A percentile compares a stretch with the other conserved stretches of the same genome.
These are phyloP conservation scores for Marchantia polymorpha DNA, from an alignment of 225 moss, liverwort and hornwort species.

Conservation along the genomic window DNA sequence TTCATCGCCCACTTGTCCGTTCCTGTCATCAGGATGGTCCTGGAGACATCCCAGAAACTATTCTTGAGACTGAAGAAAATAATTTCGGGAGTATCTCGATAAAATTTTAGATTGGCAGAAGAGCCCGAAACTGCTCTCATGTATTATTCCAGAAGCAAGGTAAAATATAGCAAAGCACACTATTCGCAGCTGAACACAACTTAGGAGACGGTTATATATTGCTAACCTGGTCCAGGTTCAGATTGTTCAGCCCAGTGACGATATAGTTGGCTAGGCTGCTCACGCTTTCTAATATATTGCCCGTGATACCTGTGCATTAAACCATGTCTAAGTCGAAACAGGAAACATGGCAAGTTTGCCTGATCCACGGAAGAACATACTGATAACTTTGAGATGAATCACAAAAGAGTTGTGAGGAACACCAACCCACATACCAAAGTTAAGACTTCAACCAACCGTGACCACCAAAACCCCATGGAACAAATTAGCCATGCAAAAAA, in stretches of 20 bases:
- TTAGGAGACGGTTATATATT: not conserved
- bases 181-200: not conserved
- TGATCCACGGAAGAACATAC: too few species aligned
- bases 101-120: not conserved
- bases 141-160: not conserved
- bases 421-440: too few species aligned
- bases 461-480: too few species aligned
- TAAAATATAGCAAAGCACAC: not conserved
- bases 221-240: slow-evolving; percentile 5
- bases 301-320: slow-evolving; percentile 3
- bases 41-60: not conserved
- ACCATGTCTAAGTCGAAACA: too few species aligned
- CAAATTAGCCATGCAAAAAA: too few species aligned
- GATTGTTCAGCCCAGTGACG: not conserved
- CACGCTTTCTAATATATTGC: not conserved
- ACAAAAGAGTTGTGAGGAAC: too few species aligned
- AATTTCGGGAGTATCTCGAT: not conserved
- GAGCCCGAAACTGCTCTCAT: not conserved
- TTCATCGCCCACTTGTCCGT: not conserved
- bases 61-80: not conserved
- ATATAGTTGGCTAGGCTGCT: slow-evolving; percentile 12
- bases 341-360: too few species aligned
- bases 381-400: too few species aligned
- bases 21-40: not conserved
- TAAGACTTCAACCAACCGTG: too few species aligned